These are phyloP conservation scores for Pythium dissotocum DNA, from an alignment of 352 stramenopile genomes.

Conservation along the genomic window DNA sequence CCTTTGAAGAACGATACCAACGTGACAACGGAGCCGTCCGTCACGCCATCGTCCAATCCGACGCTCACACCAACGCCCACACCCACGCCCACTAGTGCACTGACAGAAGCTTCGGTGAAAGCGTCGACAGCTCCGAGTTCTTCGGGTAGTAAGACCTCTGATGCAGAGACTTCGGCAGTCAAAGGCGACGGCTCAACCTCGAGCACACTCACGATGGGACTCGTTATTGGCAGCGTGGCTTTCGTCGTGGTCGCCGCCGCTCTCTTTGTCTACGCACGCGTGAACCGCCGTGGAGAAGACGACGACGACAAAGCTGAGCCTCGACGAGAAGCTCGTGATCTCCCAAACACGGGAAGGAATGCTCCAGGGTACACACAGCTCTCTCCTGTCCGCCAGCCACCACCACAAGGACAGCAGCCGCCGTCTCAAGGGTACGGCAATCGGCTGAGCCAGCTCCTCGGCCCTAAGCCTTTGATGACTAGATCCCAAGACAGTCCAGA, in stretches of 20 bases:
- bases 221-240: constrained; percentile 51
- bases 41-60: not conserved
- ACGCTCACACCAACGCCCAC: not conserved
- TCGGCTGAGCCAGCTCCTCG: constrained; percentile 20
- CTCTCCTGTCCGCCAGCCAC: constrained; percentile 14
- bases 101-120: constrained; percentile 16
- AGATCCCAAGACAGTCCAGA: constrained; percentile 9
- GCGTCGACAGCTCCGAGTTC: constrained; percentile 2
- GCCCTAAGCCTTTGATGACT: constrained; percentile 23
- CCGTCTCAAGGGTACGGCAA: constrained; percentile 1
- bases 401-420: not conserved
- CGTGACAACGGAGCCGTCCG: not conserved
- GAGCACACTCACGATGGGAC: constrained; percentile 39
- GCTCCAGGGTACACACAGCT: constrained; percentile 17
- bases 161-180: constrained; percentile 26
- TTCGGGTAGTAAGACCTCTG: not conserved
- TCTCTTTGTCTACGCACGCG: constrained; percentile 57
- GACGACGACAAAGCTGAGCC: constrained; percentile 27
- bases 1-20: not conserved
- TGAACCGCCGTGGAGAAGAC: constrained; percentile 31
- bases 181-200: constrained; percentile 20
- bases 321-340: constrained; percentile 9
- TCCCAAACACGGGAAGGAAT: constrained; percentile 2
- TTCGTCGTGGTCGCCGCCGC: constrained; percentile 41
- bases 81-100: not conserved